A percentile compares a stretch with the other conserved stretches of the same genome.
Conservation (phyloP, 331 rosid genomes). For the Erythrophleum ivorense region DNA sequence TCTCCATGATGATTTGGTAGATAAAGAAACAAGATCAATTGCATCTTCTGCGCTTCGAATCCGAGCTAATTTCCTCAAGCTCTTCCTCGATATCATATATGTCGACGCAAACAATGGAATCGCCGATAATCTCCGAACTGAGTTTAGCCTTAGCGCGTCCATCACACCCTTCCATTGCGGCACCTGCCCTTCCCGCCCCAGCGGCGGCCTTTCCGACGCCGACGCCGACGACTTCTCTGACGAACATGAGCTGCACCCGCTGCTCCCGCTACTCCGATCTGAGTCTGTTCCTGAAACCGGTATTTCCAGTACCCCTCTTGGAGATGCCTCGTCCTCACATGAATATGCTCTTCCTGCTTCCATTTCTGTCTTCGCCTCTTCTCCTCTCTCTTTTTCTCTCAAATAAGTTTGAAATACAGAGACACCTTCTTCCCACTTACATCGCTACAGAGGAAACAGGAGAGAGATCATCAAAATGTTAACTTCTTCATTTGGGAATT, state of each 20-base stretch:
- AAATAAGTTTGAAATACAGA: not conserved
- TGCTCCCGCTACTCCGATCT: slow-evolving; percentile 52
- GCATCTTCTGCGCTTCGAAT: slow-evolving; percentile 50
- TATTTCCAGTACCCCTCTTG: slow-evolving; percentile 74
- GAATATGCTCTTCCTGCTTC: slow-evolving; percentile 33
- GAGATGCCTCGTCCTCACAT: slow-evolving; percentile 56
- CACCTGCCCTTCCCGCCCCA: not conserved
- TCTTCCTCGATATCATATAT: slow-evolving; percentile 61
- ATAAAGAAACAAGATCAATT: slow-evolving; percentile 39
- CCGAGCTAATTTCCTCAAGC: slow-evolving; percentile 60
- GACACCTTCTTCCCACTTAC: not conserved
- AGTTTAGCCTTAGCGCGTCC: slow-evolving; percentile 66
- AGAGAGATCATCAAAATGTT: not conserved
- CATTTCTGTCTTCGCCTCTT: slow-evolving; percentile 29
- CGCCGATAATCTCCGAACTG: slow-evolving; percentile 61
- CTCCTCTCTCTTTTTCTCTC: slow-evolving; percentile 27
- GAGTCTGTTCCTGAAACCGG: slow-evolving; percentile 53
- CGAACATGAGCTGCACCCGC: slow-evolving; percentile 31
- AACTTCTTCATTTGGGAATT: not conserved
- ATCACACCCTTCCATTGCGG: slow-evolving; percentile 69
- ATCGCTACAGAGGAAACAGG: not conserved
- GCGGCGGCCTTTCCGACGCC: not conserved
- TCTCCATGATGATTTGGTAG: slow-evolving; percentile 77
- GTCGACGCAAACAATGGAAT: slow-evolving; percentile 62
- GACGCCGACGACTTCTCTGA: slow-evolving; percentile 36